These are phyloP conservation scores for Rosa hybrid DNA, from an alignment of 331 rosid species.

Conservation along the genomic window DNA sequence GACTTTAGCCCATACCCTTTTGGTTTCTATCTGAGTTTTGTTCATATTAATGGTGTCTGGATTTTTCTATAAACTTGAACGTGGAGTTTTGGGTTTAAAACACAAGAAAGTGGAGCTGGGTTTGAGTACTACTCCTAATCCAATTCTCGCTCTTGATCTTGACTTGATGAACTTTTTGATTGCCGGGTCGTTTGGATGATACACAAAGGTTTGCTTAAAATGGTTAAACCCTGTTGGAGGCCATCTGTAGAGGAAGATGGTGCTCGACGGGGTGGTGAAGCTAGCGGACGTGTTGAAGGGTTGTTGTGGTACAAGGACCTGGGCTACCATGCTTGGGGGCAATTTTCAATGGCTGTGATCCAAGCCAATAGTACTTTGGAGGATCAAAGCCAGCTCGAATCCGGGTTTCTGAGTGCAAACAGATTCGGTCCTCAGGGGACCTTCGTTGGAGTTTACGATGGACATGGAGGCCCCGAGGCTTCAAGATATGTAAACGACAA, in stretches of 20 bases:
- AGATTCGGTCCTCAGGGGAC: slow-evolving; percentile 67
- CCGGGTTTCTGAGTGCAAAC: slow-evolving; percentile 67
- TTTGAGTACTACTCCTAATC: slow-evolving; percentile 5
- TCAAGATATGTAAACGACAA: slow-evolving; percentile 66
- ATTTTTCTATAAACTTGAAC: slow-evolving; percentile 41
- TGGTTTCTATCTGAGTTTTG: slow-evolving; percentile 49
- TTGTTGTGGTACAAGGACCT: slow-evolving; percentile 85
- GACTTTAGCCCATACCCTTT: slow-evolving; percentile 71
- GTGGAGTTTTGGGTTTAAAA: slow-evolving; percentile 36
- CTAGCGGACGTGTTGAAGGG: slow-evolving; percentile 64
- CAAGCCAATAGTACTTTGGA: slow-evolving; percentile 82
- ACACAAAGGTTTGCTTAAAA: slow-evolving; percentile 25
- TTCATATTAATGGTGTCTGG: slow-evolving; percentile 58
- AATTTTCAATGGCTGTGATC: slow-evolving; percentile 87
- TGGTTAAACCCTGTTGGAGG: slow-evolving; percentile 85
- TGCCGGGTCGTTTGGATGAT: slow-evolving; percentile 42
- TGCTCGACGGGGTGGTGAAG: slow-evolving; percentile 33
- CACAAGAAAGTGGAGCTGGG: slow-evolving; percentile 37
- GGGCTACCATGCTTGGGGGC: slow-evolving; percentile 85
- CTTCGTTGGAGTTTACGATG: slow-evolving; percentile 80
- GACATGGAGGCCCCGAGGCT: slow-evolving; percentile 90
- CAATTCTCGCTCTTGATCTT: slow-evolving; percentile 31
- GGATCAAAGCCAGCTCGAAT: slow-evolving; percentile 82
- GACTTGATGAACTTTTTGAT: slow-evolving; percentile 25
- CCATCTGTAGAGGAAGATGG: slow-evolving; percentile 53